Percentiles rank a stretch among this genome's conserved stretches.
Conservation (phyloP, 306 rosid genomes). For the Castanopsis chinensis region DNA sequence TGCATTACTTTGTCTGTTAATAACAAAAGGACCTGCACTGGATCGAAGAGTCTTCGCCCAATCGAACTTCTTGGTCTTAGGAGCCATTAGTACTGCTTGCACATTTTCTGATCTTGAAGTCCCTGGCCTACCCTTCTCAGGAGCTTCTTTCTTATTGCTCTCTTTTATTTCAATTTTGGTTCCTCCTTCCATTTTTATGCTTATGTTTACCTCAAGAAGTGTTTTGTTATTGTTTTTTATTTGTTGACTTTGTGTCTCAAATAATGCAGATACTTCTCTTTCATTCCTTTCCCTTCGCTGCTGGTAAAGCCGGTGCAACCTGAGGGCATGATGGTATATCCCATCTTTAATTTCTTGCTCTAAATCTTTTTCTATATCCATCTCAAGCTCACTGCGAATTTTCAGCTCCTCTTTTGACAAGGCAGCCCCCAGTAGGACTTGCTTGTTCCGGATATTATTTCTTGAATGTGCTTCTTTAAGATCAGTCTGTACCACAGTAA, state of each 20-base stretch:
- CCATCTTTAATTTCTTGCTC: constrained; percentile 70
- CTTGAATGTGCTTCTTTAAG: neutral
- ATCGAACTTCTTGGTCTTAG: constrained; percentile 41
- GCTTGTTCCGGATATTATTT: constrained; percentile 5
- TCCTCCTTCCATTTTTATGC: constrained; percentile 61
- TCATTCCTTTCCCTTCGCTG: constrained; percentile 36
- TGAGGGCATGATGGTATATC: constrained; percentile 61
- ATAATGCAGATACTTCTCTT: constrained; percentile 1
- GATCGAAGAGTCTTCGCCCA: constrained; percentile 55
- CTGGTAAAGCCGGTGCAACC: constrained; percentile 52
- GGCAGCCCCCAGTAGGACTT: neutral
- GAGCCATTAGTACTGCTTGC: constrained; percentile 5
- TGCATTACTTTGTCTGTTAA: constrained; percentile 11
- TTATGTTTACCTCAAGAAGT: constrained; percentile 57
- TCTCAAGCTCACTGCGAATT: constrained; percentile 58
- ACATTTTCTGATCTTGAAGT: constrained; percentile 13
- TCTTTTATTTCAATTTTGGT: constrained; percentile 59
- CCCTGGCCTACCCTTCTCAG: constrained; percentile 20
- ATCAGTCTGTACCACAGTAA: constrained; percentile 9
- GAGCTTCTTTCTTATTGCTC: constrained; percentile 25
- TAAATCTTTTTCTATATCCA: constrained; percentile 58
- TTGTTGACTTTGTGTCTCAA: neutral
- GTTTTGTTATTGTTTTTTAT: neutral
- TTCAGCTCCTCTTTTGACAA: constrained; percentile 53
- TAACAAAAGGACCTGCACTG: constrained; percentile 28